Evolutionary conservation across 768 basidiomycete genomes (phyloP).

Genomic region (Tylopilus subfusipes): DNA sequence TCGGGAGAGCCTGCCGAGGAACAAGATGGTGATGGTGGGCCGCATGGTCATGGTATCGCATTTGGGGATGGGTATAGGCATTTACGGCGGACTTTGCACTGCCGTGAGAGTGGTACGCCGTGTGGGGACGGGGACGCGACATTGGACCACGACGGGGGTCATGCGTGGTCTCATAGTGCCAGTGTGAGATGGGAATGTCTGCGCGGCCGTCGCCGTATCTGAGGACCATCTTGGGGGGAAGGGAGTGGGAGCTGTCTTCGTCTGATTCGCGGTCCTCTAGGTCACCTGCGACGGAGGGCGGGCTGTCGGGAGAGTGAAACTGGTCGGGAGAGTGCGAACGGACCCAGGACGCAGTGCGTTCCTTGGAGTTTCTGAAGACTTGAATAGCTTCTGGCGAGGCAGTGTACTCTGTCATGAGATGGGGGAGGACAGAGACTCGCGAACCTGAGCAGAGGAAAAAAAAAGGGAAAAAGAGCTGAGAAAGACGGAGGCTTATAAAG

Average conservation of each 20-base stretch:
- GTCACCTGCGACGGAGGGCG: conserved; percentile 44
- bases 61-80: conserved; percentile 28
- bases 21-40: conserved; percentile 4
- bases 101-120: conserved; percentile 32
- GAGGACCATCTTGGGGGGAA: conserved; percentile 72
- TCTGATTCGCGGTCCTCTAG: conserved; percentile 41
- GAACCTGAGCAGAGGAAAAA: conserved; percentile 3
- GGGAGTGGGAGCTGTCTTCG: conserved; percentile 39
- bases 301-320: conserved; percentile 56
- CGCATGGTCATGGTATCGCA: conserved; percentile 28
- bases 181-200: conserved; percentile 59
- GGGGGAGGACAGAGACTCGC: not conserved
- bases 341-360: conserved; percentile 68
- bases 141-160: conserved; percentile 19
- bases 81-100: conserved; percentile 39
- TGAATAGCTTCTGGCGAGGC: conserved; percentile 55
- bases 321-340: conserved; percentile 39
- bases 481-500: conserved; percentile 22
- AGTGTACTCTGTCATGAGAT: conserved; percentile 62
- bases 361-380: conserved; percentile 54
- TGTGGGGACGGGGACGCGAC: conserved; percentile 27
- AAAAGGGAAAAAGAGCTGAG: conserved; percentile 9
- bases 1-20: conserved; percentile 19
- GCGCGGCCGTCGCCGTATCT: conserved; percentile 62
- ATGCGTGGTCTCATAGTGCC: conserved; percentile 29